These are phyloP conservation scores for Pinus albicaulis DNA, from an alignment of 75 land plant species.

Conservation along the genomic window DNA sequence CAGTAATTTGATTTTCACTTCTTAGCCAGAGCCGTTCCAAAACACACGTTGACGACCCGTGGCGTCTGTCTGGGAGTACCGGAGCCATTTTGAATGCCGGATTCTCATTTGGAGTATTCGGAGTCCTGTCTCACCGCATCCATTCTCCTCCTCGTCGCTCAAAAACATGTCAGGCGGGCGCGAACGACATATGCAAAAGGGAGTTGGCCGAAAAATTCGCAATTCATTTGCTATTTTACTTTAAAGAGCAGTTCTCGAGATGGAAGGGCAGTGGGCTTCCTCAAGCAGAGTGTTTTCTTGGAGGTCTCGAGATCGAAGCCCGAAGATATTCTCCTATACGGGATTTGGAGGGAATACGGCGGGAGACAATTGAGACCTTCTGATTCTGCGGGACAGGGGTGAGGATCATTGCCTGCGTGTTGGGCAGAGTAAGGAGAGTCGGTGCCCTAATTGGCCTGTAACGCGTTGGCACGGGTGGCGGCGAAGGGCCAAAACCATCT, in stretches of 20 bases:
- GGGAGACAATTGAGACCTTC: too few species aligned
- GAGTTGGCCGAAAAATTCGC: too few species aligned
- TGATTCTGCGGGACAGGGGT: too few species aligned
- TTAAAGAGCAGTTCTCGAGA: constrained; percentile 4
- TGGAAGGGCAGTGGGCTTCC: neutral
- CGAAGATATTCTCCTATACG: neutral
- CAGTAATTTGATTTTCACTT: neutral
- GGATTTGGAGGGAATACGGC: too few species aligned
- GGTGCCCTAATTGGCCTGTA: too few species aligned
- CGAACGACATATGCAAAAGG: neutral
- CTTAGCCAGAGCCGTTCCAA: neutral
- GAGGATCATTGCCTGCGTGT: too few species aligned
- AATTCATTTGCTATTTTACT: neutral
- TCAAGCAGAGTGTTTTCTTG: constrained; percentile 2
- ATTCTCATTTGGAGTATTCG: neutral
- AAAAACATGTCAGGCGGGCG: neutral
- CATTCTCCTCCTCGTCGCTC: neutral
- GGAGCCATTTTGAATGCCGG: neutral
- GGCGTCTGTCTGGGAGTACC: neutral
- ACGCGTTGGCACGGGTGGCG: too few species aligned
- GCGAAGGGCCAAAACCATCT: too few species aligned
- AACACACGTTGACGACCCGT: neutral
- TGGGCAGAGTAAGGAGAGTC: too few species aligned
- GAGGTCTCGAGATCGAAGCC: constrained; percentile 9
- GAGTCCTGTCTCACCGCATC: constrained; percentile 1